Evolutionary conservation across 192 early-diverging fungal genomes (phyloP).

Genomic region (Helicostylum pulchrum): DNA sequence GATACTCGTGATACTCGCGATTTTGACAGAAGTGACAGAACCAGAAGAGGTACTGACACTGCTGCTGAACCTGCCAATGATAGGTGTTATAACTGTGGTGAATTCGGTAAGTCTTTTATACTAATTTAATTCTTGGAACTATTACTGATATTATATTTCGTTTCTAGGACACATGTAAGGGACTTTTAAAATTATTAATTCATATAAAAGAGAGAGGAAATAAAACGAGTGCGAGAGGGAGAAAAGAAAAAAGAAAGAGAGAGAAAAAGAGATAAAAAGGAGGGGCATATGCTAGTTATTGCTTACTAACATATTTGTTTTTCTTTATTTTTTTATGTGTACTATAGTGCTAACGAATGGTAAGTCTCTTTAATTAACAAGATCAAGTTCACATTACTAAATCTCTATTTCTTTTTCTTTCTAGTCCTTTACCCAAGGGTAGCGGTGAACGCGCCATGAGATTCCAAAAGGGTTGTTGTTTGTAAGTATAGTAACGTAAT

Average conservation of each 20-base stretch:
- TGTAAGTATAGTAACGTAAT: slow-evolving; percentile 22
- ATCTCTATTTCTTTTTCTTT: neutral
- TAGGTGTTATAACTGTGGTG: slow-evolving; percentile 37
- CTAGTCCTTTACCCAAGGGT: slow-evolving; percentile 20
- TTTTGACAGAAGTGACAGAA: neutral
- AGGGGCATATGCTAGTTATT: neutral
- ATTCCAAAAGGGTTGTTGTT: slow-evolving; percentile 31
- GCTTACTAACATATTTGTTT: neutral
- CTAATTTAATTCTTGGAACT: neutral
- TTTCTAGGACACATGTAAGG: slow-evolving; percentile 25
- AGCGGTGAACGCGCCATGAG: slow-evolving; percentile 35
- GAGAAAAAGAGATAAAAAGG: no score
- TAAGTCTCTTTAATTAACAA: slow-evolving; percentile 4
- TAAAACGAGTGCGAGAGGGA: no score
- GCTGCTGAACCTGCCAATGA: slow-evolving; percentile 7
- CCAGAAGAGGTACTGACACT: slow-evolving; percentile 1
- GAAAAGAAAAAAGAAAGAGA: no score
- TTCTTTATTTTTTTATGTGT: neutral
- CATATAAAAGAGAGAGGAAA: neutral
- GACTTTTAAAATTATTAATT: neutral
- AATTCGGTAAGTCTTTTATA: slow-evolving; percentile 20
- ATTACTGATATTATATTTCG: neutral
- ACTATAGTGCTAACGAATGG: slow-evolving; percentile 30
- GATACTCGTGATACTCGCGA: neutral
- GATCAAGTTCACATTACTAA: neutral